Base-by-base conservation (phyloP, 352 stramenopile species). In the Phytophthora pluvialis region DNA sequence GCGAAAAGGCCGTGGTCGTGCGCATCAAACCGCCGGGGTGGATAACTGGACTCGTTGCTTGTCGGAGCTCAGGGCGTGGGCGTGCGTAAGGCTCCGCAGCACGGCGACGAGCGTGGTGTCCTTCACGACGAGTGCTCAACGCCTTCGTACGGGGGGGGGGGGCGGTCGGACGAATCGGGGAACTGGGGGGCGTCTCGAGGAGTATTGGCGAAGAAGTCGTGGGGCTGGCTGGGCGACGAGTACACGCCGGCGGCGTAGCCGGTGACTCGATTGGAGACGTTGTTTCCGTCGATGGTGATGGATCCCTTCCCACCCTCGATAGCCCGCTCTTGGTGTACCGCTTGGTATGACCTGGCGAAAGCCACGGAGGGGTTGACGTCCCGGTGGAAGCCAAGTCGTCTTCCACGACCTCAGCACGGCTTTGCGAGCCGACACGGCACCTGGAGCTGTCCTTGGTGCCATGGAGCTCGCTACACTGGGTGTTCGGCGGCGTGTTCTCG, bases 401-500 rank as follows among this genome's bases (percentile, higher is more conserved):
- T 7, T 46, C n/a, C n/a, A 10, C 4, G 4, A 10, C 3, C 33
- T 39, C 33, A 12, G 3, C 33, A 1, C 33, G 33, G 33, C 15
- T 39, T 9, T 35, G 31, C 31, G 4, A 35, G 31, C 31, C 31
- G 31, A 4, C 5, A 9, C 31, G 31, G 33, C 7, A 10, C 9
- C 33, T 39, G 7, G 8, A 39, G 33, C 33, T 16, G 9, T 29
- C n/a, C 16, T 55, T 33, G 8, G 18, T 18, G 33, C 11, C 18
- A 4, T 38, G 31, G 1, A 12, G 16, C 7, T 55, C 10, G 18
- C 5, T 33, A n/a, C 5, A 2, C 21, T 46, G 0, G 33, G 39
- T 36, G 21, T 56, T 29, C 4, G 48, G 33, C 13, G 35, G 13
- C 35, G 49, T 57, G 15, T 59, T 59, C 36, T 49, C 50, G 15